Base-by-base conservation (phyloP, 1,139 yeast species). In the Protomyces gravidus region DNA sequence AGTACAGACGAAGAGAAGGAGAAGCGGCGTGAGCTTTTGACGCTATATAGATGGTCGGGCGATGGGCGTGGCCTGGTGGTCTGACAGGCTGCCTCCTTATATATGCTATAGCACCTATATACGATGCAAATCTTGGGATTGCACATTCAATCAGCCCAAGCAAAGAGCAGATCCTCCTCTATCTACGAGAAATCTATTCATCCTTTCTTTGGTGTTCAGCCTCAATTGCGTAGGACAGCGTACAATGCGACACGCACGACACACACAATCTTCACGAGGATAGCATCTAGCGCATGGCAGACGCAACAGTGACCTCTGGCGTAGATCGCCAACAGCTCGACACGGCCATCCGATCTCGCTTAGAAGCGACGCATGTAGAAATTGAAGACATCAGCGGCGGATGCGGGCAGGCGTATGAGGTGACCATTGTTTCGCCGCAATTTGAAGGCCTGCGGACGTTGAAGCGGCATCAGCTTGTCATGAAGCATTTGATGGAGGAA, bases 371-470 rank as follows among this genome's bases (percentile, higher is more conserved):
- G 5, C 53, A 48, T 40, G 59, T 55, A 30, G 59, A 55, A 21
- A 56, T 56, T 36, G 55, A 60, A 27, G 62, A 60, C 32, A 50
- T 52, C 55, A 46, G 61, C 45, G 89, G 95, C 5, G 95, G 95
- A 0, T 86, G 95, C 70, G 95, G 95, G 3, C 94, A 86, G 69
- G 92, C 94, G 2, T 86, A 85, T 72, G 90, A 75, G 63, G 78
- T 89, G 42, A 80, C 87, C 2, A 90, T 94, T 26, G 97, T 92
- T 19, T 84, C 92, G n/a, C 78, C 78, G 45, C 67, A 78, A 42
- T 92, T 92, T 72, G 73, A 77, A 63, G 95, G 95, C 28, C 88
- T 89, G 74, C 89, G 89, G 73, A 87, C 87, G 71, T 76, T 92
- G 61, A 81, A 84, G 76, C 81, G 98, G 69, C 96, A 89, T 68